phyloP scores from a whole-genome alignment of 495 filamentous ascomycete species.

The Amphirosellinia nigrospora region DNA sequence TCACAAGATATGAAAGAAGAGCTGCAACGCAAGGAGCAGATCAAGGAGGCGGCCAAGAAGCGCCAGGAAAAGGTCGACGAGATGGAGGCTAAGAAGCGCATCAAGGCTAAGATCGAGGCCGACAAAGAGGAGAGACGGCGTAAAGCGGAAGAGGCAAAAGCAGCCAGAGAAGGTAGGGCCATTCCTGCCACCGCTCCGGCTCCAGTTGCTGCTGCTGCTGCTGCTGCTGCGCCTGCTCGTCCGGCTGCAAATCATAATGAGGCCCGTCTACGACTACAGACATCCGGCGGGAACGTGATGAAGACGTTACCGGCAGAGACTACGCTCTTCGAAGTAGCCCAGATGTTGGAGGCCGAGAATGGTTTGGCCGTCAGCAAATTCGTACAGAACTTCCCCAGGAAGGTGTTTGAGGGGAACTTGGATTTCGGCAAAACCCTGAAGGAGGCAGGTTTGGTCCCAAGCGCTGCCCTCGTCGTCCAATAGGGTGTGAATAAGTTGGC shows the following conservation, averaged over 20 bases:
- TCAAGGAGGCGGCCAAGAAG: slow-evolving; percentile 87
- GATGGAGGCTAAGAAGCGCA: slow-evolving; percentile 81
- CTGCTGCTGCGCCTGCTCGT: slow-evolving; percentile 34
- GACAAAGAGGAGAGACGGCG: slow-evolving; percentile 84
- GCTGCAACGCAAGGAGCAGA: slow-evolving; percentile 80
- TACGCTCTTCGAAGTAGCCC: slow-evolving; percentile 92
- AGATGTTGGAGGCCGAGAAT: slow-evolving; percentile 68
- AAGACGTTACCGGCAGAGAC: slow-evolving; percentile 85
- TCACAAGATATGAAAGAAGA: slow-evolving; percentile 82
- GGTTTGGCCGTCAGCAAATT: slow-evolving; percentile 70
- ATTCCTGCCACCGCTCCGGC: slow-evolving; percentile 47
- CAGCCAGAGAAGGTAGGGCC: slow-evolving; percentile 75
- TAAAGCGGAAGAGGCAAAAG: slow-evolving; percentile 83
- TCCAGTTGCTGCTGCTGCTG: slow-evolving; percentile 32
- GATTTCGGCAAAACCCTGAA: slow-evolving; percentile 92
- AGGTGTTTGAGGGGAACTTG: slow-evolving; percentile 72
- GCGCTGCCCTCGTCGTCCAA: slow-evolving; percentile 82
- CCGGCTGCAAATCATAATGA: slow-evolving; percentile 67
- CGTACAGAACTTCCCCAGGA: slow-evolving; percentile 83
- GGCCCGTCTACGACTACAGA: slow-evolving; percentile 82
- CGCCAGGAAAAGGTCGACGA: slow-evolving; percentile 86
- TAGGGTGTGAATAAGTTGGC: slow-evolving; percentile 37
- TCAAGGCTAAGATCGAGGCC: slow-evolving; percentile 89
- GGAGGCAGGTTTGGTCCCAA: slow-evolving; percentile 89
- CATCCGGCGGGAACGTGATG: slow-evolving; percentile 71